Evolutionary conservation across 2,329 filamentous ascomycete genomes (phyloP).

Genomic region (Claviceps monticola): DNA sequence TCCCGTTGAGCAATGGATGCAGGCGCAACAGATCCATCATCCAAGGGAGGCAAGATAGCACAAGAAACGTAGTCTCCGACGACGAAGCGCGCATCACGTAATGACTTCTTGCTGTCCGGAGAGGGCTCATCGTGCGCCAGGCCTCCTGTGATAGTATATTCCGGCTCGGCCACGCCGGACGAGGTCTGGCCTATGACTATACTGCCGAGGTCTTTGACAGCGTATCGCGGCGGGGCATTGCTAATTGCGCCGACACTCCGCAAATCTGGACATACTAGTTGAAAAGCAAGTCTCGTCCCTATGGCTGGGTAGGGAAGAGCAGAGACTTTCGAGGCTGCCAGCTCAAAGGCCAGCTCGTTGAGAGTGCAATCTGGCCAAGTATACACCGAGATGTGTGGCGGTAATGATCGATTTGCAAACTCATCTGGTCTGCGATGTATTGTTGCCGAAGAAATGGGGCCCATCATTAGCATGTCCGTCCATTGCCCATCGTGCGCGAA

Average conservation of each 20-base stretch:
- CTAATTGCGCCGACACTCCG: constrained; percentile 17
- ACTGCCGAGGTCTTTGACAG: constrained; percentile 69
- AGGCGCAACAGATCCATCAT: constrained; percentile 61
- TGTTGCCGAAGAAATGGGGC: background rate
- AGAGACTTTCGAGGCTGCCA: constrained; percentile 50
- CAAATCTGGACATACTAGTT: constrained; percentile 72
- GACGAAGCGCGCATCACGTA: constrained; percentile 67
- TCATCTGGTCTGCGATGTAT: constrained; percentile 47
- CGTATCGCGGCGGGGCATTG: constrained; percentile 40
- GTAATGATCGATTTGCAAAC: constrained; percentile 45
- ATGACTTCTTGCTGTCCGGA: constrained; percentile 61
- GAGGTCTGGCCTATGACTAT: constrained; percentile 57
- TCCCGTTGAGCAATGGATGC: constrained; percentile 26
- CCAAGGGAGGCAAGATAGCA: constrained; percentile 61
- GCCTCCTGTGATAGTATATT: constrained; percentile 21
- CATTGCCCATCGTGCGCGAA: background rate
- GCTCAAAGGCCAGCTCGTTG: constrained; percentile 63
- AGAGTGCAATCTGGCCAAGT: constrained; percentile 76
- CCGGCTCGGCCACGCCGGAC: constrained; percentile 27
- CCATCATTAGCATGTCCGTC: background rate
- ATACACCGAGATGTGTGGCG: constrained; percentile 64
- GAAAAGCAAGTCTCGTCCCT: constrained; percentile 77
- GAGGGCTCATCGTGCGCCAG: constrained; percentile 35
- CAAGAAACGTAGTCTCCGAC: constrained; percentile 82
- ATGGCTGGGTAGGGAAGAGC: constrained; percentile 61